Conservation (phyloP, 805 yeast genomes). For the Brettanomyces custersianus region DNA sequence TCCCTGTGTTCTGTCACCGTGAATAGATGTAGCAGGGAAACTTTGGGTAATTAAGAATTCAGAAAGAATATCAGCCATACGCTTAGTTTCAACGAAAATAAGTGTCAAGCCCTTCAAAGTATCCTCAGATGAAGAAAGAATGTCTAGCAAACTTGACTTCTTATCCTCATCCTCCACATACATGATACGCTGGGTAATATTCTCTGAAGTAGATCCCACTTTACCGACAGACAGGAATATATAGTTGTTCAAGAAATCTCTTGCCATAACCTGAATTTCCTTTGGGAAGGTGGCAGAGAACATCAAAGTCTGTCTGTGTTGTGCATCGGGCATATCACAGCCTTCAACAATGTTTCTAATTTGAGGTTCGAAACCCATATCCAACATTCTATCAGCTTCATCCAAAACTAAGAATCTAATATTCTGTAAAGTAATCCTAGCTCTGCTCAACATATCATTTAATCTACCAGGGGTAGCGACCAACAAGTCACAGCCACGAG, state of each 20-base stretch:
- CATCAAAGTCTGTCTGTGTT: conserved; percentile 93
- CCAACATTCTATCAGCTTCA: conserved; percentile 99
- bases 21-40: conserved; percentile 97
- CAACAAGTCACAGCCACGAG: conserved; percentile 88
- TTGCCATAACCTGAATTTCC: conserved; percentile 94
- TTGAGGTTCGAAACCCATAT: conserved; percentile 99
- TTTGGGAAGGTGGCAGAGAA: conserved; percentile 99
- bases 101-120: conserved; percentile 66
- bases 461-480: conserved; percentile 99
- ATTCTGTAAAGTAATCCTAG: conserved; percentile 79
- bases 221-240: conserved; percentile 96
- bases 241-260: conserved; percentile 93
- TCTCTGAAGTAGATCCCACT: conserved; percentile 98
- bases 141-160: conserved; percentile 81
- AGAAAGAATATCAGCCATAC: conserved; percentile 94
- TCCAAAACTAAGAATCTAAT: conserved; percentile 92
- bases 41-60: conserved; percentile 84
- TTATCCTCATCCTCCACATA: conserved; percentile 93
- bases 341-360: conserved; percentile 96
- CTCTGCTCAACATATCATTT: conserved; percentile 92
- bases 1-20: conserved; percentile 96
- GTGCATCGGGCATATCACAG: conserved; percentile 93
- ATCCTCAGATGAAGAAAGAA: conserved; percentile 68
- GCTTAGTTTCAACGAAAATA: conserved; percentile 95
- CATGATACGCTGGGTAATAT: conserved; percentile 88